Conservation (phyloP, 495 filamentous ascomycete species). For the Penicillium longicatenatum region DNA sequence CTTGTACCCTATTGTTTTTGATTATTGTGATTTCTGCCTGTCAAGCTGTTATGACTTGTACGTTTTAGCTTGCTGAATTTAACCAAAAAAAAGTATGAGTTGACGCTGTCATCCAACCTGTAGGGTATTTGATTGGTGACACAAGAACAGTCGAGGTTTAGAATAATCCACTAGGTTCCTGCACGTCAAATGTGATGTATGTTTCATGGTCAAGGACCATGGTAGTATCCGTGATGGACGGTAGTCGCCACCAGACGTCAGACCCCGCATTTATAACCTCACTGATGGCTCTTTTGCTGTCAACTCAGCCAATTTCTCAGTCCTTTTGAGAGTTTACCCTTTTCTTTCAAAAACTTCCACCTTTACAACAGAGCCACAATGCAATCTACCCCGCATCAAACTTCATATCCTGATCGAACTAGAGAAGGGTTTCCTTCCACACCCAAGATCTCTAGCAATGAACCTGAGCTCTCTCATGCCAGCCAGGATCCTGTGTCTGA, state of each 20-base stretch:
- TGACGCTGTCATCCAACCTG: neutral
- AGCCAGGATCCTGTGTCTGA: constrained; percentile 5
- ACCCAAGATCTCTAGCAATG: neutral
- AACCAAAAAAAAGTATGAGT: neutral
- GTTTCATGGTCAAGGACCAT: too few species aligned
- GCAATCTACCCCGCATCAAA: constrained; percentile 13
- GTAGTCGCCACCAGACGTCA: neutral
- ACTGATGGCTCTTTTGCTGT: neutral
- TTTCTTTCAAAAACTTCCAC: neutral
- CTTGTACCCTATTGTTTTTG: constrained; percentile 4
- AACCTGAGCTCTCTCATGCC: neutral
- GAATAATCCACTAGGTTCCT: neutral
- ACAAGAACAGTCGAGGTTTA: neutral
- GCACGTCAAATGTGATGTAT: too few species aligned
- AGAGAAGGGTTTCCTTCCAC: constrained; percentile 1
- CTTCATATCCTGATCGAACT: constrained; percentile 12
- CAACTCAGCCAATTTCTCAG: neutral
- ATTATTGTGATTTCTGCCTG: neutral
- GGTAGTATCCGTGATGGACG: neutral
- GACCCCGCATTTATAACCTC: neutral
- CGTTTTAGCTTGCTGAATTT: neutral
- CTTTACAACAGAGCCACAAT: constrained; percentile 3
- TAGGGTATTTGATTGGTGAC: neutral
- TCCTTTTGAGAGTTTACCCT: neutral
- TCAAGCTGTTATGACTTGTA: neutral